Percentiles rank a stretch among this genome's conserved stretches.
Evolutionary conservation across 2,329 filamentous ascomycete species (phyloP).

Genomic region (Thelonectria rubi): DNA sequence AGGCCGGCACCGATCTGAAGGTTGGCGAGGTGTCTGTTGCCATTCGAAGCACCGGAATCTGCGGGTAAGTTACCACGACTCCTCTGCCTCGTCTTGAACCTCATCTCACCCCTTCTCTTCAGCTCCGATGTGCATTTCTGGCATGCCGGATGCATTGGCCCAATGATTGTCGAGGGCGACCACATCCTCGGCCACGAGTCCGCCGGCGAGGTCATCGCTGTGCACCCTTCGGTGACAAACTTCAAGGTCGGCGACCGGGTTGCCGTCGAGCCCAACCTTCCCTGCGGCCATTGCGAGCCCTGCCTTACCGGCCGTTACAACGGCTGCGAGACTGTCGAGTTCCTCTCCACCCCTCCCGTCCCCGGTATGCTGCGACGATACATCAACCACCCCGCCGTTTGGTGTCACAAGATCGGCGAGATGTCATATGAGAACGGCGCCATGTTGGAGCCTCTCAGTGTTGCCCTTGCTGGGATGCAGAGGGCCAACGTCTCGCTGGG

Average conservation of each 20-base stretch:
- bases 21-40: conserved; percentile 87
- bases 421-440: conserved; percentile 94
- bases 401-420: conserved; percentile 95
- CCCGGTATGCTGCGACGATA: conserved; percentile 88
- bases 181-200: conserved; percentile 97
- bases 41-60: conserved; percentile 94
- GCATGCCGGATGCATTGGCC: conserved; percentile 93
- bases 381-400: conserved; percentile 91
- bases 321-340: conserved; percentile 85
- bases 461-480: conserved; percentile 88
- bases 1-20: conserved; percentile 73
- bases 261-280: conserved; percentile 92
- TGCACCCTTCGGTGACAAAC: conserved; percentile 79
- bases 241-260: conserved; percentile 90
- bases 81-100: conserved; percentile 10
- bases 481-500: conserved; percentile 82
- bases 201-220: conserved; percentile 82
- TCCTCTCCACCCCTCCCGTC: conserved; percentile 91
- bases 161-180: conserved; percentile 89
- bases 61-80: conserved; percentile 68
- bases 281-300: conserved; percentile 89
- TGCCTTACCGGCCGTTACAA: conserved; percentile 95
- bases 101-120: conserved; percentile 16
- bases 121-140: conserved; percentile 97
- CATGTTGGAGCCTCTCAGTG: conserved; percentile 87